Evolutionary conservation across 1,139 yeast species (phyloP), one percentile per base, ranked within the genome.

Genomic region (Lodderomyces jiufengensis): DNA sequence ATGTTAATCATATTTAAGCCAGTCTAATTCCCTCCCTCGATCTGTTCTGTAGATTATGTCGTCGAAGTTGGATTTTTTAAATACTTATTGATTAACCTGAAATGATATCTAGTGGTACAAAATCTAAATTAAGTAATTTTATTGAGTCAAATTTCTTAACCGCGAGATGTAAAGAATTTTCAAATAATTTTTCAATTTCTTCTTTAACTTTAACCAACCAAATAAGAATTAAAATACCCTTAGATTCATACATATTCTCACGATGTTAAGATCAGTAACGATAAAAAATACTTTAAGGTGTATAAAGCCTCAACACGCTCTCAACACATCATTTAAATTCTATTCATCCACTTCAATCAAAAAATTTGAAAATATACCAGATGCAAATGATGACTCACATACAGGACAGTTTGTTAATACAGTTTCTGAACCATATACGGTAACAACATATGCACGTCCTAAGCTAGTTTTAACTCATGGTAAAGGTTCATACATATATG

Each of bases 361-460:
- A 9, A 18, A 18, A 18, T 32, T 29, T 12, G 25, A 27, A 12
- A 35, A 26, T 20, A 33, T 37, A 16, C 41, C 47, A 9, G 52
- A 48, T 39, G 52, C 54, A 9, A 24, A 39, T 14, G 55, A 49
- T 15, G 49, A 44, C 13, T 45, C 61, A 21, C 54, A 49, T 24
- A 52, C 69, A 10, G 65, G 63, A 4, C 55, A 64, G 42, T 66
- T 55, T 39, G 51, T 66, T 30, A 50, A 54, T 18, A 60, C 65
- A 12, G 57, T 64, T 23, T 57, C 73, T 29, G 63, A 67, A 41
- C 80, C 80, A 8, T 84, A 69, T 55, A 68, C 80, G n/a, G 94
- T 84, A 4, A 81, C 95, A 8, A 85, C 95, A 0, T 86, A 87
- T 51, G 70, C 88, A 10, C 77, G 94, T 43, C 95, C 95, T n/a